Base-by-base conservation (phyloP, 108 stramenopile genomes). In the Phaeodactylum tricornutum region DNA sequence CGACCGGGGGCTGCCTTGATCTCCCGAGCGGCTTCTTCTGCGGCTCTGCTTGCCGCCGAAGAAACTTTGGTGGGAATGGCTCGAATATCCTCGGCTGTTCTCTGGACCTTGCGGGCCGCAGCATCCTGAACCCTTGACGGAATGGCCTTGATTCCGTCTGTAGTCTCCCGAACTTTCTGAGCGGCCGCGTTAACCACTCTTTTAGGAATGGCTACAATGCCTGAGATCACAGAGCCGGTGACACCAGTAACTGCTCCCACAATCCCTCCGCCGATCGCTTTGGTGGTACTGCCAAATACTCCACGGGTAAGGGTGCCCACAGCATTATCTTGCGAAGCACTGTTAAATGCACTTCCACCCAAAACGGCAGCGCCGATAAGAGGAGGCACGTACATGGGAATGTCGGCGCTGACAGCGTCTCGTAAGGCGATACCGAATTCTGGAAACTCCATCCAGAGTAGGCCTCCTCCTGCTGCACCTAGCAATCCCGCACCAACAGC, bases 1-100 rank as follows among this genome's bases (percentile, higher is more conserved):
- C 55, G 63, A 28, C 79, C 77, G 0, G 89, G 89, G 2, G 81
- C 79, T 20, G 74, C 80, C 57, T 71, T 61, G 58, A 73, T 65
- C 54, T 67, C 72, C n/a, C 65, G 62, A 11, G 46, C 67, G 3
- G 65, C 40, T 40, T 68, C 67, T n/a, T 59, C 65, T 2, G 59
- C 77, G 16, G 48, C 54, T 26, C 61, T 25, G 21, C 28, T 9
- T 15, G 55, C 62, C 1, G 46, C 56, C 6, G 47, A 48, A 6
- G 61, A 16, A 7, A 69, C 57, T 25, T 53, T 58, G 32, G 19
- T 43, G 19, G 71, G 68, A 36, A 69, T 53, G 8, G 56, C 55
- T 29, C 50, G 36, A 21, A 68, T 52, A 4, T 62, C 58, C 25
- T 21, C 11, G 9, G 19, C 50, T 4, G 43, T 59, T 43, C 61